Evolutionary conservation across 768 basidiomycete species (phyloP).

Genomic region (Sporobolomyces roseus): DNA sequence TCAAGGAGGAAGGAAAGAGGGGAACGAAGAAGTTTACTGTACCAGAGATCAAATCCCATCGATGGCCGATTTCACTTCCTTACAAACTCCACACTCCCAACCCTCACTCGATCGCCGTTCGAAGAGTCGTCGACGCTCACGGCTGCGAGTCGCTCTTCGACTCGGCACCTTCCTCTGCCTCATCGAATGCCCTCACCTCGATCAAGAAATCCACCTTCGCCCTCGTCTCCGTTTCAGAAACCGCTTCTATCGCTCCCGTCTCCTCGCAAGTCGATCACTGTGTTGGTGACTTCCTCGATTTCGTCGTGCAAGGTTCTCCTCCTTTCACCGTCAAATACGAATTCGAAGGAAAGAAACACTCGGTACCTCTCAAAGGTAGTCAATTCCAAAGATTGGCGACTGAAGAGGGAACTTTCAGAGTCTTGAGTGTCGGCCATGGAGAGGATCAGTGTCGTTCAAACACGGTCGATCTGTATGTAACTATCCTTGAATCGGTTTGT

Average conservation of each 20-base stretch:
- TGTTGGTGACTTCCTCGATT: slow-evolving; percentile 81
- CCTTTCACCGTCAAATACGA: slow-evolving; percentile 86
- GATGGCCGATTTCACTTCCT: slow-evolving; percentile 71
- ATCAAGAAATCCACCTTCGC: slow-evolving; percentile 15
- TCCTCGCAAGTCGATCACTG: slow-evolving; percentile 76
- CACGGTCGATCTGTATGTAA: slow-evolving; percentile 24
- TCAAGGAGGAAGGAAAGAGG: slow-evolving; percentile 71
- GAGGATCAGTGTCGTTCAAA: slow-evolving; percentile 71
- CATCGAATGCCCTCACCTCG: background rate
- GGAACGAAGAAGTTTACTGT: slow-evolving; percentile 61
- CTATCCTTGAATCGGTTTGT: background rate
- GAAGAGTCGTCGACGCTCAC: slow-evolving; percentile 72
- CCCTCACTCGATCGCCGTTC: slow-evolving; percentile 72
- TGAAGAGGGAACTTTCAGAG: slow-evolving; percentile 74
- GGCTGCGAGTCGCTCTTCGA: slow-evolving; percentile 71
- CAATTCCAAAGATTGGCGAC: slow-evolving; percentile 83
- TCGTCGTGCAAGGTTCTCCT: slow-evolving; percentile 87
- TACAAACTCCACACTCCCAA: slow-evolving; percentile 72
- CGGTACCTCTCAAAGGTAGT: slow-evolving; percentile 64
- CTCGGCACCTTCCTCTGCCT: background rate
- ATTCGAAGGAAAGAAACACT: slow-evolving; percentile 68
- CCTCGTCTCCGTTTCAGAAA: slow-evolving; percentile 87
- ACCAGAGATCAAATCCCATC: slow-evolving; percentile 51
- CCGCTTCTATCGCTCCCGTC: slow-evolving; percentile 83
- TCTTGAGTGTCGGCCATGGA: slow-evolving; percentile 84